These are phyloP conservation scores for Neurospora pannonica DNA, from an alignment of 495 filamentous ascomycete genomes.

Conservation along the genomic window DNA sequence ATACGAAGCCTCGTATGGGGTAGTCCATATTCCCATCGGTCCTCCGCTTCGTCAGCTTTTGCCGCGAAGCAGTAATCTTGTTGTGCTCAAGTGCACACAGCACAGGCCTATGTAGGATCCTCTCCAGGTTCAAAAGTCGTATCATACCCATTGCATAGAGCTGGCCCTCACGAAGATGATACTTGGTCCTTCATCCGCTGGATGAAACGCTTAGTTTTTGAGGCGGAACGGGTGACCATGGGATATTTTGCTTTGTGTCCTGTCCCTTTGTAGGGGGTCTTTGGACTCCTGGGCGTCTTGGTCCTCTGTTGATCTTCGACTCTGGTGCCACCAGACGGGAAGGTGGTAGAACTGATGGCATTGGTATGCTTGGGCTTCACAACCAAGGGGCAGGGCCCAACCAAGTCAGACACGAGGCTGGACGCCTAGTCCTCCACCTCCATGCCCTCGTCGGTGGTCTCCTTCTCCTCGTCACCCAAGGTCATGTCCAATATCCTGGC, in stretches of 20 bases:
- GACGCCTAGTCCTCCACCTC: slow-evolving; percentile 12
- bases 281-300: not conserved
- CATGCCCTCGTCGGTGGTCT: slow-evolving; percentile 12
- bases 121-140: not conserved
- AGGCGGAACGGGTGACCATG: not conserved
- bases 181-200: not conserved
- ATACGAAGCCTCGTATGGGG: not conserved
- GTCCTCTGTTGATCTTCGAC: not conserved
- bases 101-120: not conserved
- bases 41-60: not conserved
- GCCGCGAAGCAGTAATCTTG: not conserved
- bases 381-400: not conserved
- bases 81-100: not conserved
- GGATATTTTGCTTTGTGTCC: not conserved
- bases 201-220: not conserved
- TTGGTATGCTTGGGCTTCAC: not conserved
- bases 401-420: not conserved
- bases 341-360: not conserved
- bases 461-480: slow-evolving; percentile 38
- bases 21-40: not conserved
- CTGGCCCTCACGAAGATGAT: not conserved
- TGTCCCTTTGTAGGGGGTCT: not conserved
- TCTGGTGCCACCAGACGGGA: not conserved
- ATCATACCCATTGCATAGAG: not conserved
- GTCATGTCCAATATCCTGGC: slow-evolving; percentile 62